Evolutionary conservation across 306 rosid genomes (phyloP).

Genomic region (Alnus glutinosa): DNA sequence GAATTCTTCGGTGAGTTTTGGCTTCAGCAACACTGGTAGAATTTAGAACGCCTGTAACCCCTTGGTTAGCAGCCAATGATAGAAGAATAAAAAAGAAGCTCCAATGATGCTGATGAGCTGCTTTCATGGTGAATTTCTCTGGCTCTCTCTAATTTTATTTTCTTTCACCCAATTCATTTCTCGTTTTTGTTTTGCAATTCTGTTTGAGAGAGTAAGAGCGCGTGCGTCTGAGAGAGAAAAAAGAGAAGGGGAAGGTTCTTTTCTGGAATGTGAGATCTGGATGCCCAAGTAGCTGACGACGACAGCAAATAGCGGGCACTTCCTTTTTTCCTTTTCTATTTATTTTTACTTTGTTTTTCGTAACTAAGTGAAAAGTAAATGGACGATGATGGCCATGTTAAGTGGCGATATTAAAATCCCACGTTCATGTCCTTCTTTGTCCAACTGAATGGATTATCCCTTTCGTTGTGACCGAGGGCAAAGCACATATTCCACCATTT

Average conservation of each 20-base stretch:
- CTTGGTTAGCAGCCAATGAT: slow-evolving; percentile 27
- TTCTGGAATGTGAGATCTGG: slow-evolving; percentile 59
- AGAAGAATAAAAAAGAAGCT: slow-evolving; percentile 36
- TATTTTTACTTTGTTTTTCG: slow-evolving; percentile 3
- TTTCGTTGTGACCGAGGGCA: slow-evolving; percentile 24
- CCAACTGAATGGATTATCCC: background rate
- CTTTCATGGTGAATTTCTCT: slow-evolving; percentile 53
- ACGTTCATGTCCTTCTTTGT: too few relatives aligned
- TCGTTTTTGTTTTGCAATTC: slow-evolving; percentile 34
- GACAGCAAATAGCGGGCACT: slow-evolving; percentile 49
- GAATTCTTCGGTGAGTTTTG: slow-evolving; percentile 48
- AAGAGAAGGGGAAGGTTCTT: slow-evolving; percentile 49
- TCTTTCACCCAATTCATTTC: slow-evolving; percentile 51
- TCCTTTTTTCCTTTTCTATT: background rate
- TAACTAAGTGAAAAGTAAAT: background rate
- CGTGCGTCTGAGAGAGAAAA: background rate
- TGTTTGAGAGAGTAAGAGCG: slow-evolving; percentile 13
- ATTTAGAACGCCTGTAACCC: slow-evolving; percentile 20
- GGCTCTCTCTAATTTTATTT: slow-evolving; percentile 32
- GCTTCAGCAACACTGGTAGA: slow-evolving; percentile 12
- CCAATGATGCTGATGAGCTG: slow-evolving; percentile 28
- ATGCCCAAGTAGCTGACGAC: slow-evolving; percentile 54
- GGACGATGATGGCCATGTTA: slow-evolving; percentile 25
- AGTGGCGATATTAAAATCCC: background rate
- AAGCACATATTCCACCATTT: slow-evolving; percentile 47